phyloP scores from a whole-genome alignment of 202 grass and related monocot species.

The Panicum hallii region DNA sequence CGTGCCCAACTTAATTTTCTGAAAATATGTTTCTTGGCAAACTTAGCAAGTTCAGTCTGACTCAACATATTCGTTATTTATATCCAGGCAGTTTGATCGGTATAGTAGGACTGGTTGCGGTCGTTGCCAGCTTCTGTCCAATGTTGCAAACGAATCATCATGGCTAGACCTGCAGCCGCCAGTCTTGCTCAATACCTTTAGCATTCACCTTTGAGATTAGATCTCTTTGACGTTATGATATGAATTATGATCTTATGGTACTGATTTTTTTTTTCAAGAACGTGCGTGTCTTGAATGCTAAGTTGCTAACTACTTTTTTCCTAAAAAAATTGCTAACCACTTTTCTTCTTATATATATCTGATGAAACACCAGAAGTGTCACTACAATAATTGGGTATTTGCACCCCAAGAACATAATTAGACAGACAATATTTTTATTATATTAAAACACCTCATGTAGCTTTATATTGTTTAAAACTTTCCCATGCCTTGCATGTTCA shows the following conservation, averaged over 20 bases:
- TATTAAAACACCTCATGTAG: not conserved
- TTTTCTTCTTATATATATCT: not conserved
- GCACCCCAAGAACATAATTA: conserved; percentile 1
- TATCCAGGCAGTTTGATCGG: not conserved
- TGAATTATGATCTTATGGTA: not conserved
- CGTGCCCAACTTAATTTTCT: not conserved
- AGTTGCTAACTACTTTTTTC: not conserved
- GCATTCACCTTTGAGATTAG: not conserved
- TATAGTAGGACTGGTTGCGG: not conserved
- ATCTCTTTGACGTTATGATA: not conserved
- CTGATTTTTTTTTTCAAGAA: too few species aligned
- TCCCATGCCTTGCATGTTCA: conserved; percentile 8
- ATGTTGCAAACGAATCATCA: not conserved
- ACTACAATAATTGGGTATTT: conserved; percentile 10
- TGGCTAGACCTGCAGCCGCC: not conserved
- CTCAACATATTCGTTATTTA: not conserved
- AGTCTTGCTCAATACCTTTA: not conserved
- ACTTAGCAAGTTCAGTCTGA: not conserved
- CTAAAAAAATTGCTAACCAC: not conserved
- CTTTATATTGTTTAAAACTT: not conserved
- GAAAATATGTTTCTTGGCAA: not conserved
- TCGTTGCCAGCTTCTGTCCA: not conserved
- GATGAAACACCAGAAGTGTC: not conserved
- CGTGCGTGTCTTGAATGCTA: not conserved
- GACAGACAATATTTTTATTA: not conserved